Percentiles rank a stretch among this genome's conserved stretches.
phyloP scores from a whole-genome alignment of 768 basidiomycete species.

The Albatrellus ellisii region DNA sequence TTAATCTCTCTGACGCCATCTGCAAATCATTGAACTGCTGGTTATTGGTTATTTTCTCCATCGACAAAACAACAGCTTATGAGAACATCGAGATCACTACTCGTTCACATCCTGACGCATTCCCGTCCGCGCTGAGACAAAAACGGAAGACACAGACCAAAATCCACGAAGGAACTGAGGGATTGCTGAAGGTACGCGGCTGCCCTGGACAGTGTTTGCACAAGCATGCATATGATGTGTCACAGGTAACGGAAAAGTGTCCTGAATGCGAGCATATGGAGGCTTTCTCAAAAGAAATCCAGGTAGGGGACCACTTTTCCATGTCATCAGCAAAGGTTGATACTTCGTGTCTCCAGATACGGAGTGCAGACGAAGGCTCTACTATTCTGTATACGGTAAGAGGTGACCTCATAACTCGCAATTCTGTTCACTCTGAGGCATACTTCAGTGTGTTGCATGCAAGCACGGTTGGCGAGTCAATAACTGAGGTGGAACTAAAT shows the following conservation, averaged over 20 bases:
- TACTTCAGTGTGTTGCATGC: conserved; percentile 62
- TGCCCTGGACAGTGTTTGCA: background rate
- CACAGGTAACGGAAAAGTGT: conserved; percentile 80
- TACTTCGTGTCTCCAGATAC: conserved; percentile 32
- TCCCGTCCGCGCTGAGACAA: conserved; percentile 79
- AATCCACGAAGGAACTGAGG: conserved; percentile 53
- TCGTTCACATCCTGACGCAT: conserved; percentile 85
- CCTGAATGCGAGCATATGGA: conserved; percentile 76
- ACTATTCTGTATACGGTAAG: conserved; percentile 90
- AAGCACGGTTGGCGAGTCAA: conserved; percentile 76
- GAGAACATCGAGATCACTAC: conserved; percentile 87
- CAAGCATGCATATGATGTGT: background rate
- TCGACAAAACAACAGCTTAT: conserved; percentile 44
- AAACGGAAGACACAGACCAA: conserved; percentile 87
- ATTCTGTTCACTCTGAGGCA: conserved; percentile 5
- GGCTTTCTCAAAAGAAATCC: conserved; percentile 81
- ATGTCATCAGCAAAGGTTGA: background rate
- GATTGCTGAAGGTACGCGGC: conserved; percentile 41
- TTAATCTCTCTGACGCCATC: background rate
- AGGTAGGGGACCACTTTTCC: conserved; percentile 31
- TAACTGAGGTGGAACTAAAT: conserved; percentile 29
- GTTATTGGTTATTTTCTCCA: background rate
- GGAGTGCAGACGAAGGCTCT: conserved; percentile 90
- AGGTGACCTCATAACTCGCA: conserved; percentile 12
- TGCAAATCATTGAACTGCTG: background rate